Base-by-base conservation (phyloP, 495 filamentous ascomycete species). In the Penicillium ucsense region DNA sequence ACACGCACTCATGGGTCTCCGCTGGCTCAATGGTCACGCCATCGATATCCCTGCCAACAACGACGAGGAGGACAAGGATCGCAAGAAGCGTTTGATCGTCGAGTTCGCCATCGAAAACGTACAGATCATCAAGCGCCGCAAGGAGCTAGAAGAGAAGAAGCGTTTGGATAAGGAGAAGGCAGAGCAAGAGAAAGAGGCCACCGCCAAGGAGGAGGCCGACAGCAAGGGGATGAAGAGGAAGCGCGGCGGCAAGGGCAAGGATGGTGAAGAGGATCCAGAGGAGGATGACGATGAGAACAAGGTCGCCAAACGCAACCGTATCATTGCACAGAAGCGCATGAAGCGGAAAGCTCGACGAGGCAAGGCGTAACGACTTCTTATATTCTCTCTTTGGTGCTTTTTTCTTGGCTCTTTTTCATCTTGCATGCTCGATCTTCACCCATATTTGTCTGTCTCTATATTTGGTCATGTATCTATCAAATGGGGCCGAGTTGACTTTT, bases 31-130 rank as follows among this genome's bases (percentile, higher is more conserved):
- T 59, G 88, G 89, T 0, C 85, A 91, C 55, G 75, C 82, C 3
- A 66, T 87, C n/a, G 61, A 64, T 27, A 52, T 60, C 31, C 66
- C 63, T 9, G 55, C 57, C 7, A 64, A 52, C 36, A 54, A 43
- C 6, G 44, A 67, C 6, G 63, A 64, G 27, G 77, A 77, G 11
- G 53, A 66, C 29, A 60, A 73, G 47, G 82, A 84, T 43, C 76
- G 72, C 60, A 86, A 81, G 63, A 86, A 86, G 64, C 73, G 90
- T 9, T 65, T 97, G 41, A 87, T 99, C 63, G 91, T 90, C 34
- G 92, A 99, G 62, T 99, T 99, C 68, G 91, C 92, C 8, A 95
- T 99, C 61, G 92, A 99, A 65, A 99, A 99, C 55, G 89, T 88
- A 5, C 88, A 95, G 56, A 92, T 99, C 4, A 85, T 99, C 34